Evolutionary conservation across 2,329 filamentous ascomycete species (phyloP), one percentile per base, ranked within the genome.

Genomic region (Stromatinia cepivora): DNA sequence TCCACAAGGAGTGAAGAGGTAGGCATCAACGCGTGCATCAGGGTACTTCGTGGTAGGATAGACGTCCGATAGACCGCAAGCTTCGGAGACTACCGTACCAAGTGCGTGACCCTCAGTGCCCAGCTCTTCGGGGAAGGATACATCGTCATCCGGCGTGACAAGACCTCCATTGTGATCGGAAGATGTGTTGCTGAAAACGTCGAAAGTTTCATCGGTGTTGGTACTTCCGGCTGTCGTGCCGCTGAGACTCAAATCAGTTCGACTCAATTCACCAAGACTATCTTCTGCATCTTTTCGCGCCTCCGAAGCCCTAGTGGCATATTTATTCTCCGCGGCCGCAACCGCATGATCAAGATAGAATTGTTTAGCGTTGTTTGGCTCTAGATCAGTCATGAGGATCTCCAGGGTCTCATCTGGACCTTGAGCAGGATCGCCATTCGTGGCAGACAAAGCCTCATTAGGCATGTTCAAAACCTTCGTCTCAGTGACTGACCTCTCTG

Each of bases 1-100:
- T 70, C 95, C 95, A 78, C 95, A 99, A 0, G 95, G 95, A 0
- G 92, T 93, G 83, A 99, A 99, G 67, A 97, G 87, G 80, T 98
- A 99, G 31, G 95, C 93, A 76, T 99, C 95, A 74, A 99, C 92
- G 70, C 92, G 91, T 31, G 95, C 92, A 75, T 97, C 94, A 0
- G 95, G 94, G 78, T 97, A 98, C 80, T 91, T 90, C 70, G 88
- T 89, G 57, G 88, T 89, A 7, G 95, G 91, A 77, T 98, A 99
- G 71, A 99, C 89, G 72, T 93, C 90, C 25, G 93, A 90, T 61
- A 99, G 86, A 64, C 95, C 95, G 80, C 93, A 98, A 71, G 86
- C 86, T 75, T 98, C 92, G 22, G 94, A 95, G 59, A 99, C 93
- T 54, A 97, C 90, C 4, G 93, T 95, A 62, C 95, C 95, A 58